These are phyloP conservation scores for Acer saccharum DNA, from an alignment of 345 rosid species.

Conservation along the genomic window DNA sequence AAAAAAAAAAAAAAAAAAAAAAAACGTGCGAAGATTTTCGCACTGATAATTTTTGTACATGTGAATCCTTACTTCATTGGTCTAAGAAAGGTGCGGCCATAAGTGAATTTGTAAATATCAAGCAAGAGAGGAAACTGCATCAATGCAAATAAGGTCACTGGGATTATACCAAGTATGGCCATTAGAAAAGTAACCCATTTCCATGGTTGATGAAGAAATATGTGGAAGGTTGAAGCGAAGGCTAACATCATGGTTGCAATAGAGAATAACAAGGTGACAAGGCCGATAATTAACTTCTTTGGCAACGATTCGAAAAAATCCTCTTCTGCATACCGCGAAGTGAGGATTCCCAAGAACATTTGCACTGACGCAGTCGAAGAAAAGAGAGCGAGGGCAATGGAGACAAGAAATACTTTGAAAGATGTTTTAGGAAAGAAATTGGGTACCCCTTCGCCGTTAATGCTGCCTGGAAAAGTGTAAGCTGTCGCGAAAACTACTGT, in stretches of 20 bases:
- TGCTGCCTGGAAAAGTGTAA: background rate
- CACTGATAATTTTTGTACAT: no score
- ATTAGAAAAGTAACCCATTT: conserved; percentile 8
- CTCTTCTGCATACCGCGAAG: background rate
- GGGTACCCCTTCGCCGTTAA: background rate
- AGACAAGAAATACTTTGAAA: background rate
- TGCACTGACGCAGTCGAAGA: conserved; percentile 2
- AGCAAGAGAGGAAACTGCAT: background rate
- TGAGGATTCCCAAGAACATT: conserved; percentile 17
- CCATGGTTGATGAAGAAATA: background rate
- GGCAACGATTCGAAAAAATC: conserved; percentile 5
- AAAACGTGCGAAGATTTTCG: no score
- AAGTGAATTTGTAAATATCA: background rate
- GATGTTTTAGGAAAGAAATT: background rate
- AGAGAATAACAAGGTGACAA: conserved; percentile 6
- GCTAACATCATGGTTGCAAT: conserved; percentile 17
- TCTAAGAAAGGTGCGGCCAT: background rate
- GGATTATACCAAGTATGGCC: background rate
- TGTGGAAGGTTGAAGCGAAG: background rate
- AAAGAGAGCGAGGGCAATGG: background rate
- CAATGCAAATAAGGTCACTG: background rate
- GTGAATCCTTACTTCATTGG: background rate
- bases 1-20: no score
- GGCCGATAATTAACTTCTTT: background rate
- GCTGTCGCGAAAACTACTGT: background rate